Conservation (phyloP, 495 filamentous ascomycete genomes). For the Annulohypoxylon moriforme region DNA sequence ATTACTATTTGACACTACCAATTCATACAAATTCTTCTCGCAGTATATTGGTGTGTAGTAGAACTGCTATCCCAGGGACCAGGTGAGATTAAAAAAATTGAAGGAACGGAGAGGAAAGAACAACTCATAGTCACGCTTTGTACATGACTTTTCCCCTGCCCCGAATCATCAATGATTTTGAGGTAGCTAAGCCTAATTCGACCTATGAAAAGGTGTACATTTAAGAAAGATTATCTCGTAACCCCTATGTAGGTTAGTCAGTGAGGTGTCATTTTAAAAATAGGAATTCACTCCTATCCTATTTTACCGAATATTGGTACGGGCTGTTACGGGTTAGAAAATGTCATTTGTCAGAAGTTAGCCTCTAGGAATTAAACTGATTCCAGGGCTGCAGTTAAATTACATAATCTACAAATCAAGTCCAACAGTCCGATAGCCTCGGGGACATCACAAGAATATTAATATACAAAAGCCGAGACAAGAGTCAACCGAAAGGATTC, state of each 20-base stretch:
- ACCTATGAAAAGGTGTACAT: constrained; percentile 13
- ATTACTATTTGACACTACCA: not conserved
- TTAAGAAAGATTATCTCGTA: not conserved
- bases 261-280: constrained; percentile 9
- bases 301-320: constrained; percentile 6
- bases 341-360: constrained; percentile 9
- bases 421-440: not conserved
- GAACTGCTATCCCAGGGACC: not conserved
- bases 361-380: constrained; percentile 1
- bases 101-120: constrained; percentile 2
- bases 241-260: not conserved
- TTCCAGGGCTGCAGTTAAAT: not conserved
- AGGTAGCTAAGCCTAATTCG: constrained; percentile 8
- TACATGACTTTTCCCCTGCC: not conserved
- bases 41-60: not conserved
- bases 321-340: not conserved
- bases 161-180: not conserved
- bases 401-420: not conserved
- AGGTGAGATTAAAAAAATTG: not conserved
- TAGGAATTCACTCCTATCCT: constrained; percentile 9
- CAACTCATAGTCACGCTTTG: not conserved
- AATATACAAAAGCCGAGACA: constrained; percentile 1
- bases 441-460: not conserved
- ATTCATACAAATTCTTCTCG: no score
- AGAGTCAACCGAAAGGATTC: not conserved